phyloP scores from a whole-genome alignment of 805 yeast species.

The Saccharomycopsis sp. region DNA sequence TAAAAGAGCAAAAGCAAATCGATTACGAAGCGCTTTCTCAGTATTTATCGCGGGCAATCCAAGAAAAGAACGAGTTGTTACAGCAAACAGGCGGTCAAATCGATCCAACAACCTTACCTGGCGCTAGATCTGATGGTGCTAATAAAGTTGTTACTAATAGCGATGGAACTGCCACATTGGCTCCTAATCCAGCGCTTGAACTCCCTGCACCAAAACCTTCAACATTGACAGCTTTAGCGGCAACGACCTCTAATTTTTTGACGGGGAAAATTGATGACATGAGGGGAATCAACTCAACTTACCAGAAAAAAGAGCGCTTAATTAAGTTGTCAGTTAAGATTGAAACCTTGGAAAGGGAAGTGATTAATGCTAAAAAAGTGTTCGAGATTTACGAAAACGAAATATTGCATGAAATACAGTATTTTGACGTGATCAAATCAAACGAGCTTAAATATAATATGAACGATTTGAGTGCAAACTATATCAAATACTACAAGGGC shows the following conservation, averaged over 20 bases:
- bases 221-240: constrained; percentile 18
- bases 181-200: constrained; percentile 15
- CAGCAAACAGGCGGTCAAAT: constrained; percentile 30
- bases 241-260: constrained; percentile 36
- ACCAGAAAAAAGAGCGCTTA: constrained; percentile 42
- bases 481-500: constrained; percentile 64
- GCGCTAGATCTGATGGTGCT: constrained; percentile 3
- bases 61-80: constrained; percentile 52
- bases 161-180: constrained; percentile 13
- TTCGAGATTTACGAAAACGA: constrained; percentile 52
- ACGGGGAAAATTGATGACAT: constrained; percentile 54
- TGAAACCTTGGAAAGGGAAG: constrained; percentile 42
- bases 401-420: constrained; percentile 47
- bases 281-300: constrained; percentile 47
- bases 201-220: constrained; percentile 21
- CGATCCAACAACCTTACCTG: not conserved
- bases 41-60: constrained; percentile 63
- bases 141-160: constrained; percentile 11
- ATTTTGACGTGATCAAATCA: constrained; percentile 77
- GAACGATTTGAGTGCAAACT: constrained; percentile 65
- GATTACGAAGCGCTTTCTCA: constrained; percentile 84
- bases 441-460: constrained; percentile 69
- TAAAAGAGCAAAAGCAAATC: constrained; percentile 85
- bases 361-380: constrained; percentile 42
- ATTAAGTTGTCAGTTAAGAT: constrained; percentile 44